A percentile compares a stretch with the other conserved stretches of the same genome.
Conservation (phyloP, 805 yeast genomes). For the Saccharomycopsis malanga region DNA sequence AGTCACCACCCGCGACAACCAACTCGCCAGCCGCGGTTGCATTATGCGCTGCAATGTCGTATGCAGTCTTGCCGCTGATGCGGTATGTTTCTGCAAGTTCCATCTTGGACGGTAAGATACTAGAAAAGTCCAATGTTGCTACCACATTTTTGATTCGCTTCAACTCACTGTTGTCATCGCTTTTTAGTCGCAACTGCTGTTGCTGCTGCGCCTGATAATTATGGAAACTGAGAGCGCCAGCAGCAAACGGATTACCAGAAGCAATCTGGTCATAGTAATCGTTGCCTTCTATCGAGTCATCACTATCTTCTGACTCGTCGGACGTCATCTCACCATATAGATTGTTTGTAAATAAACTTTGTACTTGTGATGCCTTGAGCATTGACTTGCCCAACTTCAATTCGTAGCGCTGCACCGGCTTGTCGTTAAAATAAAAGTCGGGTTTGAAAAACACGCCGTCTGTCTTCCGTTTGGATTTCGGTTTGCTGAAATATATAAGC, state of each 20-base stretch:
- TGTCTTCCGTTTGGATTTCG: conserved; percentile 5
- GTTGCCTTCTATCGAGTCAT: not conserved
- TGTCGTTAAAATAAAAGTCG: conserved; percentile 1
- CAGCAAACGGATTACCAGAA: not conserved
- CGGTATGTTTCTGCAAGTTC: conserved; percentile 63
- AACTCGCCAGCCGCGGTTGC: conserved; percentile 39
- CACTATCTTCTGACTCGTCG: not conserved
- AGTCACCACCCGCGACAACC: not conserved
- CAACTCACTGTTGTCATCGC: not conserved
- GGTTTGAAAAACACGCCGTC: conserved; percentile 3
- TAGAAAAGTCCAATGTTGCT: conserved; percentile 54
- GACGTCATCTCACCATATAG: not conserved
- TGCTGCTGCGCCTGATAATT: not conserved
- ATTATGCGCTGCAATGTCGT: conserved; percentile 54
- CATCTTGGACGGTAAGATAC: conserved; percentile 67
- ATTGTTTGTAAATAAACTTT: conserved; percentile 1
- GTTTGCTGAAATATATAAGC: conserved; percentile 18
- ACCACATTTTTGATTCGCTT: conserved; percentile 38
- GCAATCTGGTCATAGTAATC: not conserved
- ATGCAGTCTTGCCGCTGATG: conserved; percentile 43
- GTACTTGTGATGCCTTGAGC: not conserved
- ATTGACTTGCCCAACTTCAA: not conserved
- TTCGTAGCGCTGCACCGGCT: conserved; percentile 4
- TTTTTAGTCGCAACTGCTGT: not conserved
- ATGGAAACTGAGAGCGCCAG: not conserved